These are phyloP conservation scores for Entamoeba histolytica DNA, from an alignment of 208 protist genomes.

Conservation along the genomic window DNA sequence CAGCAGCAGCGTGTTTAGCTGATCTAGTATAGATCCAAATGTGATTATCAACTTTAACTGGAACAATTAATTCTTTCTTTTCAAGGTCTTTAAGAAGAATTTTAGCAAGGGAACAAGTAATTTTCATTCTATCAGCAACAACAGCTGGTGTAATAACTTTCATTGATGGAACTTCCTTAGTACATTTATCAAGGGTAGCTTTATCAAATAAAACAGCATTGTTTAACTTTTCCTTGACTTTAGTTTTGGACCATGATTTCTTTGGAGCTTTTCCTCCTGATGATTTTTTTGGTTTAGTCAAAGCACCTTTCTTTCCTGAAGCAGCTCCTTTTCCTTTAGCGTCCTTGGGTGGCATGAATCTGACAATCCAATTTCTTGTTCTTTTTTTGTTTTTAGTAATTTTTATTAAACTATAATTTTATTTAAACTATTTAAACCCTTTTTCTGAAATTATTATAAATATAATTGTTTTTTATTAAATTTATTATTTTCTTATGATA, in stretches of 20 bases:
- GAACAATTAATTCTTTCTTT: constrained; percentile 13
- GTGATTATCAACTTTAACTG: constrained; percentile 1
- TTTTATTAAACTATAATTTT: too few species aligned
- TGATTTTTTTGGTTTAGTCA: neutral
- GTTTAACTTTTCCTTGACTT: constrained; percentile 27
- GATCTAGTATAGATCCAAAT: constrained; percentile 20
- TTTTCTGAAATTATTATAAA: too few species aligned
- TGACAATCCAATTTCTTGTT: too few species aligned
- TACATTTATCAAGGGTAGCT: constrained; percentile 22
- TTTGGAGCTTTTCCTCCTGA: neutral
- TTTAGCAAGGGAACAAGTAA: constrained; percentile 19
- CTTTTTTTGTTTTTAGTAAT: too few species aligned
- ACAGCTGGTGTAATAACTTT: constrained; percentile 25
- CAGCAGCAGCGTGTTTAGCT: neutral
- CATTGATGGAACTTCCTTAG: constrained; percentile 17
- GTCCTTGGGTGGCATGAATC: neutral
- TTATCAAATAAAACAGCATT: constrained; percentile 23
- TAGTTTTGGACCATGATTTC: constrained; percentile 20
- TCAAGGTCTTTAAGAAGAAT: constrained; percentile 13
- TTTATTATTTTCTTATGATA: too few species aligned
- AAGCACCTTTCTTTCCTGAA: neutral
- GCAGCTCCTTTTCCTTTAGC: neutral
- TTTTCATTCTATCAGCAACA: constrained; percentile 20
- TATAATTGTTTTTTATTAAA: too few species aligned
- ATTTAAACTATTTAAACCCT: too few species aligned